phyloP scores from a whole-genome alignment of 1,139 yeast genomes.

The Yamadazyma conglobata region DNA sequence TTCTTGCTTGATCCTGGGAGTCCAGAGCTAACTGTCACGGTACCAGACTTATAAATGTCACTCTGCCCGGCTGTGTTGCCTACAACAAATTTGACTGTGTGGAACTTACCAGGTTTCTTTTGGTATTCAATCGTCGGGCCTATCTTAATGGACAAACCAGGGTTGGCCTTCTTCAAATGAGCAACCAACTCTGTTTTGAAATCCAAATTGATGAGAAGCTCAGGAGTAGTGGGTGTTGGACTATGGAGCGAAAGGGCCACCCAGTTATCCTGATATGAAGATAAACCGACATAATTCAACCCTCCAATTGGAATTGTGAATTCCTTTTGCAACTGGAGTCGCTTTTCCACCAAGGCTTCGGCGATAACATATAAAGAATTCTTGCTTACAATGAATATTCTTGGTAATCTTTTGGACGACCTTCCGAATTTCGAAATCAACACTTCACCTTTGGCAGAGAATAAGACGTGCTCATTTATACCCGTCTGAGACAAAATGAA shows the following conservation, averaged over 20 bases:
- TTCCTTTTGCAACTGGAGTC: slow-evolving; percentile 67
- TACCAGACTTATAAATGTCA: slow-evolving; percentile 84
- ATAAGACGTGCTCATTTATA: slow-evolving; percentile 65
- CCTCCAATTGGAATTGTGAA: slow-evolving; percentile 56
- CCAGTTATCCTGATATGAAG: slow-evolving; percentile 91
- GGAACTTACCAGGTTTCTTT: slow-evolving; percentile 86
- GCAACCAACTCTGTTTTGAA: slow-evolving; percentile 90
- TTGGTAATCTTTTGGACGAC: slow-evolving; percentile 75
- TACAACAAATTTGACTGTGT: slow-evolving; percentile 64
- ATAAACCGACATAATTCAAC: slow-evolving; percentile 64
- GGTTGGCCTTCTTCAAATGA: slow-evolving; percentile 63
- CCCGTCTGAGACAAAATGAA: slow-evolving; percentile 67
- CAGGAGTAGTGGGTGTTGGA: slow-evolving; percentile 61
- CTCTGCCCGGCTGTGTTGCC: slow-evolving; percentile 53
- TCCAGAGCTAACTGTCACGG: slow-evolving; percentile 80
- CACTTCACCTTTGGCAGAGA: slow-evolving; percentile 79
- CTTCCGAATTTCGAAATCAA: slow-evolving; percentile 87
- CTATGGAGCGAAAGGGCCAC: slow-evolving; percentile 62
- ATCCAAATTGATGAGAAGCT: slow-evolving; percentile 71
- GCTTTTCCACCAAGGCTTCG: slow-evolving; percentile 69
- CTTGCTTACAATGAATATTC: slow-evolving; percentile 69
- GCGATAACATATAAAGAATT: slow-evolving; percentile 64
- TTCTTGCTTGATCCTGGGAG: slow-evolving; percentile 68
- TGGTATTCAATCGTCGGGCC: slow-evolving; percentile 76
- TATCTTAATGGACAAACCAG: slow-evolving; percentile 58